Conservation (phyloP, 176 grass and related monocot species). For the Ampelocalamus luodianensis region DNA sequence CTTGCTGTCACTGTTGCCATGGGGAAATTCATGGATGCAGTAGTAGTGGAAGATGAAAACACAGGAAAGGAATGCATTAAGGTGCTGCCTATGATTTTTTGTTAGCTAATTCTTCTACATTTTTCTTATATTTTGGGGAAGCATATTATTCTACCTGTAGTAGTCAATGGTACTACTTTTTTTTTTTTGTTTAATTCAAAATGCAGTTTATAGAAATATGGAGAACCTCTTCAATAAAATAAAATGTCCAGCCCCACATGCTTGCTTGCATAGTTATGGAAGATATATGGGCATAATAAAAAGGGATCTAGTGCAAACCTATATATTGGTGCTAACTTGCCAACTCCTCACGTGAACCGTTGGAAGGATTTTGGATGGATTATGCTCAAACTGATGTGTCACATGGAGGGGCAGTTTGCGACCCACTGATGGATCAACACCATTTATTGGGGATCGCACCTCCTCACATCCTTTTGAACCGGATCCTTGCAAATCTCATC, state of each 20-base stretch:
- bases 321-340: conserved; percentile 28
- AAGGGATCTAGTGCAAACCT: not conserved
- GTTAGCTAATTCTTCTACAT: conserved; percentile 10
- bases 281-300: not conserved
- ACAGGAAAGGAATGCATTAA: conserved; percentile 99
- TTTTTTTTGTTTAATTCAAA: conserved; percentile 5
- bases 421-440: not conserved
- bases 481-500: not conserved
- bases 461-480: conserved; percentile 16
- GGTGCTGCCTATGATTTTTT: conserved; percentile 48
- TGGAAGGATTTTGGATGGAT: conserved; percentile 28
- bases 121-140: not conserved
- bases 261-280: conserved; percentile 19
- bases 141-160: not conserved
- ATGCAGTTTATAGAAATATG: conserved; percentile 14
- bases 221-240: conserved; percentile 26
- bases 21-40: conserved; percentile 99
- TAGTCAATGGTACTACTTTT: not conserved
- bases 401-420: conserved; percentile 5
- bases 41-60: conserved; percentile 95
- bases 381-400: conserved; percentile 11
- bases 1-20: conserved; percentile 98
- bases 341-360: not conserved
- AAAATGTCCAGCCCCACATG: not conserved
- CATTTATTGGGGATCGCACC: conserved; percentile 14